A percentile compares a stretch with the other conserved stretches of the same genome.
These are phyloP conservation scores for Neofusicoccum cordaticola DNA, from an alignment of 2,329 filamentous ascomycete species.

Conservation along the genomic window DNA sequence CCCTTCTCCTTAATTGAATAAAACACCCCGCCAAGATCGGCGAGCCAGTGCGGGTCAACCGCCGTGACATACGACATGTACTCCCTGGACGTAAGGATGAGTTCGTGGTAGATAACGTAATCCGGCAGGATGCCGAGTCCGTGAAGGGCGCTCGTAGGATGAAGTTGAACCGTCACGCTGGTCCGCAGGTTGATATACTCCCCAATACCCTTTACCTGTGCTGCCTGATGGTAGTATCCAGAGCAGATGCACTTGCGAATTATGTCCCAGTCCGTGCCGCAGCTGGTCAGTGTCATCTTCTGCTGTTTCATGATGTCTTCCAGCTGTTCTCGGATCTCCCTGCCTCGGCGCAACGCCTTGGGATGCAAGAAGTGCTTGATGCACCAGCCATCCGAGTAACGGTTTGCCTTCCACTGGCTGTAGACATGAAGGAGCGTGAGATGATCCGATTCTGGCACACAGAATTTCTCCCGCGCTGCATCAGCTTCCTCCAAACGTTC, in stretches of 20 bases:
- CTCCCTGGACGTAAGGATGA: constrained; percentile 94
- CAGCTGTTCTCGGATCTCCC: constrained; percentile 92
- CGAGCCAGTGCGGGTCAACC: constrained; percentile 95
- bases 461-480: constrained; percentile 93
- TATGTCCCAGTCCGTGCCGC: constrained; percentile 95
- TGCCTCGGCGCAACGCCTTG: constrained; percentile 87
- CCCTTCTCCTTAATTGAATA: constrained; percentile 98
- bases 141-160: constrained; percentile 90
- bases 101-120: constrained; percentile 96
- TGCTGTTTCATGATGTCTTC: constrained; percentile 91
- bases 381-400: constrained; percentile 88
- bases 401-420: constrained; percentile 90
- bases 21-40: constrained; percentile 93
- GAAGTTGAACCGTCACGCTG: constrained; percentile 87
- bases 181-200: constrained; percentile 97
- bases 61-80: constrained; percentile 97
- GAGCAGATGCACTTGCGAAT: constrained; percentile 96
- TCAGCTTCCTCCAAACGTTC: constrained; percentile 97
- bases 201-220: constrained; percentile 90
- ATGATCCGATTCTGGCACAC: constrained; percentile 96
- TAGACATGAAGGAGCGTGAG: constrained; percentile 94
- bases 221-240: constrained; percentile 97
- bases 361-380: constrained; percentile 88
- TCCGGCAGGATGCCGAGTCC: constrained; percentile 91
- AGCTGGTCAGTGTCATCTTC: constrained; percentile 82